Evolutionary conservation across 495 filamentous ascomycete genomes (phyloP).

Genomic region (Hypomontagnella submonticulosa): DNA sequence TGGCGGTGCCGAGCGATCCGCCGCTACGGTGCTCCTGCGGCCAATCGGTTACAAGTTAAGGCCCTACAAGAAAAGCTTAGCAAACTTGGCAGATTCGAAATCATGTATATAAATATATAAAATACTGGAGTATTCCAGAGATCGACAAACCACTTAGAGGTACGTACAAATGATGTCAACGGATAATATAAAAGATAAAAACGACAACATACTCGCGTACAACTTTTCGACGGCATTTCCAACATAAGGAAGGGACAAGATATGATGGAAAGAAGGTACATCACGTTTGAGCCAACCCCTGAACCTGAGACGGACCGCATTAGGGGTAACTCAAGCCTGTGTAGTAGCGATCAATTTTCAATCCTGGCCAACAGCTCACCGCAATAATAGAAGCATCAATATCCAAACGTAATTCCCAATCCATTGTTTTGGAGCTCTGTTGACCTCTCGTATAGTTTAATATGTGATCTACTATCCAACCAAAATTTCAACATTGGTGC

Average conservation of each 20-base stretch:
- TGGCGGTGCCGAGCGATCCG: constrained; percentile 40
- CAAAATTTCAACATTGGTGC: no score
- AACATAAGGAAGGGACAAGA: not conserved
- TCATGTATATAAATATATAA: constrained; percentile 21
- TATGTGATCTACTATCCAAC: no score
- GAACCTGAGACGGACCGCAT: constrained; percentile 8
- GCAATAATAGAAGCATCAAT: not conserved
- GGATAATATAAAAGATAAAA: no score
- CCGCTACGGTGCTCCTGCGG: not conserved
- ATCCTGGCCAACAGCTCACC: constrained; percentile 8
- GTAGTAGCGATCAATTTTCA: constrained; percentile 1
- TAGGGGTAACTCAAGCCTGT: constrained; percentile 7
- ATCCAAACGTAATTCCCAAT: constrained; percentile 6
- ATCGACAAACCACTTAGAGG: constrained; percentile 7
- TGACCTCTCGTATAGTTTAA: no score
- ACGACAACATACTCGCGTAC: not conserved
- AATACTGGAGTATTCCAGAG: constrained; percentile 16
- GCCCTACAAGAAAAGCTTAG: constrained; percentile 37
- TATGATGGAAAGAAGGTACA: not conserved
- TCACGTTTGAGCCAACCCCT: constrained; percentile 3
- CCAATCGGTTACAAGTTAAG: constrained; percentile 26
- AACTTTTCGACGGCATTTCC: not conserved
- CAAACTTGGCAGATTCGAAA: constrained; percentile 25
- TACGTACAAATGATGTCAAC: no score
- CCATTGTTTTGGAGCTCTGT: not conserved